These are phyloP conservation scores for Apophysomyces trapeziformis DNA, from an alignment of 371 early-diverging fungal genomes.

Conservation along the genomic window DNA sequence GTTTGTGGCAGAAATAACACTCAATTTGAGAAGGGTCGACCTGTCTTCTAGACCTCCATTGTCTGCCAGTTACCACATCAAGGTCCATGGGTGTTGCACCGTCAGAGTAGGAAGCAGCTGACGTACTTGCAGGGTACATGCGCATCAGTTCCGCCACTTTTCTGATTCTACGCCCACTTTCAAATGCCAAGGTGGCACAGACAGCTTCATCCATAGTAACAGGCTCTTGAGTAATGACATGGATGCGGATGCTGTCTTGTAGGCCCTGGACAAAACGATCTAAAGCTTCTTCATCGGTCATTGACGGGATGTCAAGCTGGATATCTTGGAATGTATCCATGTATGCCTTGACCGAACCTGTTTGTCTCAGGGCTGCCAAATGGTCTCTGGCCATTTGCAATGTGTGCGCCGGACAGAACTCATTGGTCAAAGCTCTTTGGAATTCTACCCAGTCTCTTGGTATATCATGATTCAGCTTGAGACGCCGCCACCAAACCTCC, in stretches of 20 bases:
- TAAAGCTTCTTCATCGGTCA: slow-evolving; percentile 16
- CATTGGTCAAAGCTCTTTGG: not conserved
- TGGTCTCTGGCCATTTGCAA: not conserved
- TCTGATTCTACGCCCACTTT: not conserved
- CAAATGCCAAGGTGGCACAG: slow-evolving; percentile 3
- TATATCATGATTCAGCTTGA: no score
- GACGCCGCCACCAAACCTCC: not conserved
- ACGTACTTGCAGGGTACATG: no score
- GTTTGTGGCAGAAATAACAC: no score
- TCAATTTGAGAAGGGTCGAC: no score
- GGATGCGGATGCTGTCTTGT: not conserved
- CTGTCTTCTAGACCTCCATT: no score
- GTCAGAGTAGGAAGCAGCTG: no score
- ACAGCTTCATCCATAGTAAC: not conserved
- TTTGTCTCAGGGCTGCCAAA: not conserved
- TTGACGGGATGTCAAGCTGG: not conserved
- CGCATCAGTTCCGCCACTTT: no score
- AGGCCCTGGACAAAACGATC: slow-evolving; percentile 3
- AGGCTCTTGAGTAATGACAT: slow-evolving; percentile 7
- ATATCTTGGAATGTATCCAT: not conserved
- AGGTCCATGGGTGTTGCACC: no score
- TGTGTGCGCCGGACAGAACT: not conserved
- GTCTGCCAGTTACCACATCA: no score
- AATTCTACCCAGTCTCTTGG: not conserved
- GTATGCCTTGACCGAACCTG: not conserved